phyloP scores from a whole-genome alignment of 1,139 yeast species.

The Lodderomyces oxycetoniae region DNA sequence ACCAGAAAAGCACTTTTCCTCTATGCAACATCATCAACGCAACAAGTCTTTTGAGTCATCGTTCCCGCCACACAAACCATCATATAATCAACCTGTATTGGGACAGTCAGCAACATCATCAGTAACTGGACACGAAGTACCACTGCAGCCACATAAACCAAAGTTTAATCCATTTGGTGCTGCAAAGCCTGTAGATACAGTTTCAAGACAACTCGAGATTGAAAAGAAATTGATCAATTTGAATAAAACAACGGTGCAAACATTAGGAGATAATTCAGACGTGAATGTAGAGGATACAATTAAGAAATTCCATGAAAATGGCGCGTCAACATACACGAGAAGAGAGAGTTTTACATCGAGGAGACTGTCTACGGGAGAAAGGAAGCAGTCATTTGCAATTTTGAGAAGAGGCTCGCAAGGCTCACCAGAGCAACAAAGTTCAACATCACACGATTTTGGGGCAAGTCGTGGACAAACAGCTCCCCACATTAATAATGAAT shows the following conservation, averaged over 20 bases:
- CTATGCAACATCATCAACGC: slow-evolving; percentile 7
- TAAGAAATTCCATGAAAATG: slow-evolving; percentile 14
- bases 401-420: slow-evolving; percentile 15
- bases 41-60: slow-evolving; percentile 11
- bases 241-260: slow-evolving; percentile 57
- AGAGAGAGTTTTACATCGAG: slow-evolving; percentile 12
- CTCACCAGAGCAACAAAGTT: neutral
- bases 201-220: slow-evolving; percentile 38
- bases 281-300: slow-evolving; percentile 17
- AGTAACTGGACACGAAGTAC: neutral
- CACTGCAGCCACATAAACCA: slow-evolving; percentile 16
- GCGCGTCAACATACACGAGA: slow-evolving; percentile 15
- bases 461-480: too few species aligned
- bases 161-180: slow-evolving; percentile 44
- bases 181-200: slow-evolving; percentile 44
- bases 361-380: slow-evolving; percentile 11
- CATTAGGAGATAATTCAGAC: slow-evolving; percentile 33
- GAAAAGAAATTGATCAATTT: slow-evolving; percentile 44
- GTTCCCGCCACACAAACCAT: slow-evolving; percentile 8
- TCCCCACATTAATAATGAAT: neutral
- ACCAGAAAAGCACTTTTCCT: slow-evolving; percentile 9
- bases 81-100: neutral
- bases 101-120: slow-evolving; percentile 11
- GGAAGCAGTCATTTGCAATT: slow-evolving; percentile 19
- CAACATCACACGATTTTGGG: too few species aligned